Evolutionary conservation across 768 basidiomycete species (phyloP), one percentile per base, ranked within the genome.

Genomic region (Imleria badia): DNA sequence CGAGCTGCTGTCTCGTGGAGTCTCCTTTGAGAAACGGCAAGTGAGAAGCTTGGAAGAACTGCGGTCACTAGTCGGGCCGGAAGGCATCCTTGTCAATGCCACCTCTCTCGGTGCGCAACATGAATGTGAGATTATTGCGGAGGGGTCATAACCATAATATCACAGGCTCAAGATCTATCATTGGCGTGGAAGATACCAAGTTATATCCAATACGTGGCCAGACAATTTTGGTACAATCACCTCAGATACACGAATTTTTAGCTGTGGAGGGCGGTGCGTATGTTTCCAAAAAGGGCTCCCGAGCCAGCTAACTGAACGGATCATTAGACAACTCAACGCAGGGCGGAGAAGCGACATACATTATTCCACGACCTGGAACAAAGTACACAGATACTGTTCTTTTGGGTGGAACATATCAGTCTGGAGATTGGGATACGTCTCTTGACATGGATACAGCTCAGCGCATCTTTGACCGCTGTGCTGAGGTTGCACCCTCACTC

Each of bases 201-300:
- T 73, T 94, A 22, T 84, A 82, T 65, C 91, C 94, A 1, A 80
- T 94, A 58, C 78, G 92, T 41, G 94, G 94, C 9, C 94, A 96
- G 72, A 87, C 90, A 0, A 84, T 94, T 10, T 68, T 94, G 17
- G 76, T 95, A 20, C 71, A 81, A 36, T 89, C 90, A 3, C 86
- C 89, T 0, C 78, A 80, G 72, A 74, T 91, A 42, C 48, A 73
- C 41, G 73, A 76, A 52, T 73, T 62, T 49, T 34, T 75, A 29
- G 44, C 48, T 60, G 61, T 54, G 26, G 42, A 63, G 11, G 30
- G 47, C 12, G 68, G 75, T 73, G 43, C 50, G 71, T 56, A 41
- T 11, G 4, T 34, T 41, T 19, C 35, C 15, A 20, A 30, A 42
- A 17, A 26, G 11, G 10, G 11, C 8, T 9, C 11, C 20, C 5